phyloP scores from a whole-genome alignment of 495 filamentous ascomycete species.

The Daldinia bambusicola region DNA sequence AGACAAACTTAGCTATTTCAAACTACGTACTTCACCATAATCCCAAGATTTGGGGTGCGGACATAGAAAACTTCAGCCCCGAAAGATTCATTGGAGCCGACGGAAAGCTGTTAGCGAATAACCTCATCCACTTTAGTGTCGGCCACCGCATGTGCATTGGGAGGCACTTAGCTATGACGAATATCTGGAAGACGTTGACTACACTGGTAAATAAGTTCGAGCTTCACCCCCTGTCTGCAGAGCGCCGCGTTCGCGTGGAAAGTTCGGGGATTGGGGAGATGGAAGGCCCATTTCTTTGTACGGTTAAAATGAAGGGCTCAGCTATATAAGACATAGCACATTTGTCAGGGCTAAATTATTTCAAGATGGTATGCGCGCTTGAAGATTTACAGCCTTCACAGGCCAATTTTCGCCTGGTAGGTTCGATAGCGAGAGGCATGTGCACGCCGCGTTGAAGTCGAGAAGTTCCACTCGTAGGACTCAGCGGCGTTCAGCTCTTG shows the following conservation, averaged over 20 bases:
- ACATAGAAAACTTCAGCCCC: background rate
- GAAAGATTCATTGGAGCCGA: background rate
- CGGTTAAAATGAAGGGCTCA: background rate
- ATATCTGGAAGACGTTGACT: constrained; percentile 11
- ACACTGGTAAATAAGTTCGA: constrained; percentile 1
- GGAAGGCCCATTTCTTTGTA: constrained; percentile 1
- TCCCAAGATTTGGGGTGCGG: constrained; percentile 2
- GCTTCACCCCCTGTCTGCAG: background rate
- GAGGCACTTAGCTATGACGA: constrained; percentile 1
- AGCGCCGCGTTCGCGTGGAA: background rate
- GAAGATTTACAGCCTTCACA: constrained; percentile 5
- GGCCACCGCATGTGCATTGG: constrained; percentile 10
- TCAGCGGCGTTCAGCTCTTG: background rate
- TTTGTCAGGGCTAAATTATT: background rate
- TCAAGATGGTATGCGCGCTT: background rate
- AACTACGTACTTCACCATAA: constrained; percentile 2
- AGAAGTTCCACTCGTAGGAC: background rate
- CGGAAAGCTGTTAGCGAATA: background rate
- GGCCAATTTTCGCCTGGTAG: background rate
- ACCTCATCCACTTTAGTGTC: constrained; percentile 1
- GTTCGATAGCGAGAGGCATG: background rate
- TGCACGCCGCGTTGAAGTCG: background rate
- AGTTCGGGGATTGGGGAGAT: constrained; percentile 7
- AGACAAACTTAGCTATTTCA: constrained; percentile 1
- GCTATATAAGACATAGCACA: background rate